Conservation (phyloP, 345 rosid species). For the Alliaria petiolata region DNA sequence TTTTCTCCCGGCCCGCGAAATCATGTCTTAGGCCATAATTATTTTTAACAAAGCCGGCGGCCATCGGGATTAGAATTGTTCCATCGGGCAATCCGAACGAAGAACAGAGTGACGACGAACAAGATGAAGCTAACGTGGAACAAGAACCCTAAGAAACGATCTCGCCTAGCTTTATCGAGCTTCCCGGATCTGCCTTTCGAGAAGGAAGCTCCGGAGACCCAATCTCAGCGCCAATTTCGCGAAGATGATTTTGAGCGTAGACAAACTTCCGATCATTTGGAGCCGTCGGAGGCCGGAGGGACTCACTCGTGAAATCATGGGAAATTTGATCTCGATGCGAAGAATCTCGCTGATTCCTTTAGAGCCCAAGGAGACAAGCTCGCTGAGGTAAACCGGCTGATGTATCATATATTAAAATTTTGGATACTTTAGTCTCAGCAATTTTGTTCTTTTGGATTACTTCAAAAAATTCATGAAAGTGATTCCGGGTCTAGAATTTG, state of each 20-base stretch:
- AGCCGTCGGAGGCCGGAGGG: slow-evolving; percentile 5
- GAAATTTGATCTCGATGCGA: slow-evolving; percentile 25
- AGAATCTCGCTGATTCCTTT: slow-evolving; percentile 50
- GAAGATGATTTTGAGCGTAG: slow-evolving; percentile 9
- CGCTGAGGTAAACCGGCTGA: slow-evolving; percentile 73
- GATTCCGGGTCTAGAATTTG: too few species aligned
- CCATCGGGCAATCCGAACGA: not conserved
- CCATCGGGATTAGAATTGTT: not conserved
- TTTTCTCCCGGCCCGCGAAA: not conserved
- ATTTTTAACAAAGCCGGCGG: too few species aligned
- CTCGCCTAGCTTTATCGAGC: slow-evolving; percentile 38
- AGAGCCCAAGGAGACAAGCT: slow-evolving; percentile 66
- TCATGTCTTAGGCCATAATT: not conserved
- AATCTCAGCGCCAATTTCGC: not conserved
- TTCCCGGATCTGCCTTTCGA: slow-evolving; percentile 66
- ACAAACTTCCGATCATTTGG: not conserved
- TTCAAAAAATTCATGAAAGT: not conserved
- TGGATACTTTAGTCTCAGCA: not conserved
- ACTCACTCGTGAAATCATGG: not conserved
- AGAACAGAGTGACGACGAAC: not conserved
- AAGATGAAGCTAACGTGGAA: slow-evolving; percentile 85
- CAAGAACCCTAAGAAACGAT: slow-evolving; percentile 55
- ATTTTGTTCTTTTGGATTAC: too few species aligned
- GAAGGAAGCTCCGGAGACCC: slow-evolving; percentile 14
- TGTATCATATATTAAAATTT: too few species aligned